Percentiles rank a stretch among this genome's conserved stretches.
phyloP scores from a whole-genome alignment of 768 basidiomycete genomes.

The Collybia sp. region DNA sequence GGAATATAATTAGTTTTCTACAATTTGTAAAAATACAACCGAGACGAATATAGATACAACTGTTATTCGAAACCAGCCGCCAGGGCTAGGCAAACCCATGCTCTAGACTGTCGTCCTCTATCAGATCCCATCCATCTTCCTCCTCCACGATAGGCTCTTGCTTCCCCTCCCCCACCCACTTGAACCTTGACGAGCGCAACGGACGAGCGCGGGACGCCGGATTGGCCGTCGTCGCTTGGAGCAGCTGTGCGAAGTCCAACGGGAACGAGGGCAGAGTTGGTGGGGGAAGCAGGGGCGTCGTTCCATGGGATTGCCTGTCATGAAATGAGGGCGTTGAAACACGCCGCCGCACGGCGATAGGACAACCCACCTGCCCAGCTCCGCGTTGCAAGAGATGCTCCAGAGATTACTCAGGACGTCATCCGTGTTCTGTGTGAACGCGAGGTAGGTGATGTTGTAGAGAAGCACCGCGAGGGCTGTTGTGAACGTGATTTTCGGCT shows the following conservation, averaged over 20 bases:
- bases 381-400: slow-evolving; percentile 74
- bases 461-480: slow-evolving; percentile 82
- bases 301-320: slow-evolving; percentile 55
- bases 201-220: slow-evolving; percentile 35
- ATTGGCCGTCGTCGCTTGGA: slow-evolving; percentile 71
- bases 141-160: slow-evolving; percentile 12
- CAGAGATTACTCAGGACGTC: slow-evolving; percentile 75
- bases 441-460: slow-evolving; percentile 81
- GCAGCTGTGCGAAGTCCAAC: slow-evolving; percentile 73
- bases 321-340: not conserved
- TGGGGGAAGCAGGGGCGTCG: slow-evolving; percentile 46
- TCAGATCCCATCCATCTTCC: slow-evolving; percentile 34
- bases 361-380: slow-evolving; percentile 54
- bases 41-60: too few relatives aligned
- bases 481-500: slow-evolving; percentile 49
- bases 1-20: too few relatives aligned
- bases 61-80: too few relatives aligned
- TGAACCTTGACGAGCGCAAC: slow-evolving; percentile 10
- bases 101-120: slow-evolving; percentile 23
- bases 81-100: not conserved
- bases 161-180: slow-evolving; percentile 3
- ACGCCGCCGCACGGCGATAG: not conserved
- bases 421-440: slow-evolving; percentile 71
- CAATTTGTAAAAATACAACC: too few relatives aligned
- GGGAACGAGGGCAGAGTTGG: slow-evolving; percentile 63